These are phyloP conservation scores for Phytophthora crassamura DNA, from an alignment of 352 stramenopile species.

Conservation along the genomic window DNA sequence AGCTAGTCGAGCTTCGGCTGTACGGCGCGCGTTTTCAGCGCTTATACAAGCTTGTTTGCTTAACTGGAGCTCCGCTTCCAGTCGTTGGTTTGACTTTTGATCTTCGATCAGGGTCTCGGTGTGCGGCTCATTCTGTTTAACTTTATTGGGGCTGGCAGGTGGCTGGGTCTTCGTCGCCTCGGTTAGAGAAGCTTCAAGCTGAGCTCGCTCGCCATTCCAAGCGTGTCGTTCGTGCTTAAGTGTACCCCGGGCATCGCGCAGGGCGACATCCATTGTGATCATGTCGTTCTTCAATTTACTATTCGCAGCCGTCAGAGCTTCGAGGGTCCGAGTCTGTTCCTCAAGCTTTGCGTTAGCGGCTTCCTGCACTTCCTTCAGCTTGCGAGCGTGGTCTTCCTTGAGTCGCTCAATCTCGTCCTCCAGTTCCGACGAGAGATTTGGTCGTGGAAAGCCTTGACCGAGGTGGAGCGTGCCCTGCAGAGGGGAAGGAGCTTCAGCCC, in stretches of 20 bases:
- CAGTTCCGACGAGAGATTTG: constrained; percentile 55
- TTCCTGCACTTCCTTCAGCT: constrained; percentile 50
- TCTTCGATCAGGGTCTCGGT: constrained; percentile 21
- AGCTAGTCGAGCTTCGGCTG: constrained; percentile 20
- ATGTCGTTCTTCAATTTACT: constrained; percentile 67
- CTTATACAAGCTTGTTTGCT: constrained; percentile 21
- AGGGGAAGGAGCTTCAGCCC: background rate
- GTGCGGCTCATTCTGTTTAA: constrained; percentile 25
- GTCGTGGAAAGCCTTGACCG: constrained; percentile 43
- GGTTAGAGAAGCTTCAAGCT: constrained; percentile 27
- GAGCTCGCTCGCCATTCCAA: constrained; percentile 44
- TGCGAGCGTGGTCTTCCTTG: constrained; percentile 50
- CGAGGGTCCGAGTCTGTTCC: constrained; percentile 38
- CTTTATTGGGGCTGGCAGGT: constrained; percentile 22
- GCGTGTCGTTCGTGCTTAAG: constrained; percentile 42
- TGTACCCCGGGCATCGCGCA: constrained; percentile 42
- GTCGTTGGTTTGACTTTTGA: constrained; percentile 27
- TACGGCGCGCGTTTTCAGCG: constrained; percentile 18
- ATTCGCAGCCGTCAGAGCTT: constrained; percentile 43
- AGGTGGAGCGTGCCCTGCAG: constrained; percentile 56
- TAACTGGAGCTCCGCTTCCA: constrained; percentile 33
- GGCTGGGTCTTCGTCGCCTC: constrained; percentile 30
- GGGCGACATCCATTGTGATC: constrained; percentile 50
- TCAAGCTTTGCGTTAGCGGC: constrained; percentile 29
- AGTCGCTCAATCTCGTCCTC: constrained; percentile 69